A percentile compares a stretch with the other conserved stretches of the same genome.
phyloP scores from a whole-genome alignment of 441 rosid genomes.

The Manihot esculenta region DNA sequence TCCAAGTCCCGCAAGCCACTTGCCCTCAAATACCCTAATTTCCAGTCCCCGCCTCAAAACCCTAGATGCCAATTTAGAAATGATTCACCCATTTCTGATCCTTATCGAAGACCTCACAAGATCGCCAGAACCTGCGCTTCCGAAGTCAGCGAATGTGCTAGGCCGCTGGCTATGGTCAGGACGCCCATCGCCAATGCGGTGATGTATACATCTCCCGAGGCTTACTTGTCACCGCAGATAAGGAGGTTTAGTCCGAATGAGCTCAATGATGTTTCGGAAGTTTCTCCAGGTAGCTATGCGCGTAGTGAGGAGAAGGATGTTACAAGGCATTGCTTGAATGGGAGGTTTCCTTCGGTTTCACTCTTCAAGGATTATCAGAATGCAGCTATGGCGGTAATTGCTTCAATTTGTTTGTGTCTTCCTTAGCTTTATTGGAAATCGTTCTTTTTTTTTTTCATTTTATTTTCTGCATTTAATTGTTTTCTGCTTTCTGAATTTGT shows the following conservation, averaged over 20 bases:
- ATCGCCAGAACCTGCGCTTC: slow-evolving; percentile 49
- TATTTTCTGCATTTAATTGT: too few relatives aligned
- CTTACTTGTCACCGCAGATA: slow-evolving; percentile 67
- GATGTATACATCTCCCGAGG: slow-evolving; percentile 45
- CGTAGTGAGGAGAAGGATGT: slow-evolving; percentile 40
- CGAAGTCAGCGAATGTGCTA: slow-evolving; percentile 43
- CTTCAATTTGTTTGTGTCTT: neutral
- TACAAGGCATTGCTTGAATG: slow-evolving; percentile 66
- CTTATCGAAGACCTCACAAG: slow-evolving; percentile 47
- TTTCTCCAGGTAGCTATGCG: slow-evolving; percentile 36
- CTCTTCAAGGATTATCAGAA: slow-evolving; percentile 85
- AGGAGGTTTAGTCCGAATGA: slow-evolving; percentile 27
- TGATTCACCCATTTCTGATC: slow-evolving; percentile 29
- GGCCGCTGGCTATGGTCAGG: slow-evolving; percentile 53
- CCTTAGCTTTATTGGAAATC: too few relatives aligned
- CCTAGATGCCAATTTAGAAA: slow-evolving; percentile 21
- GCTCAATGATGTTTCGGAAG: slow-evolving; percentile 26
- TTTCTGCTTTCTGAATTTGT: neutral
- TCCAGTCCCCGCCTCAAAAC: slow-evolving; percentile 47
- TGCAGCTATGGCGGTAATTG: slow-evolving; percentile 77
- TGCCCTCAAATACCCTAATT: slow-evolving; percentile 50
- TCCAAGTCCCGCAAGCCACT: slow-evolving; percentile 58
- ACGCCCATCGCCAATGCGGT: slow-evolving; percentile 30
- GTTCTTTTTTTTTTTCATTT: too few relatives aligned
- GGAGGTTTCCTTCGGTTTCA: slow-evolving; percentile 78